Percentiles rank a stretch among this genome's conserved stretches.
These are phyloP conservation scores for Hyphodiscus sp. DNA, from an alignment of 2,329 filamentous ascomycete genomes.

Conservation along the genomic window DNA sequence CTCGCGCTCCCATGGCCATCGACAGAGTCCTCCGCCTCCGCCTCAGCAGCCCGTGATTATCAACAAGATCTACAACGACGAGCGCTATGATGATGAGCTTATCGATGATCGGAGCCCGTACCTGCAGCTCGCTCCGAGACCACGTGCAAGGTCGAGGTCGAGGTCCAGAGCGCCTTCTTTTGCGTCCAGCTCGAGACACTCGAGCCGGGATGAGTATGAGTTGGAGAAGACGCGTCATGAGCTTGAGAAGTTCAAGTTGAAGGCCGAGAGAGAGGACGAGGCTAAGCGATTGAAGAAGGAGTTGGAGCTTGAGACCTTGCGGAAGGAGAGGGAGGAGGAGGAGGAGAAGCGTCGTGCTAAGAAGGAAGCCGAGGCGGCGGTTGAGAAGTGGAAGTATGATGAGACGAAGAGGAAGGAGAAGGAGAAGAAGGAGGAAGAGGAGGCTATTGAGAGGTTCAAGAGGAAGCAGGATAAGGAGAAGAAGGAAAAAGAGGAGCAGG, in stretches of 20 bases:
- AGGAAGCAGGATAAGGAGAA: slow-evolving; percentile 39
- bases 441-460: slow-evolving; percentile 31
- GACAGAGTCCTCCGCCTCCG: slow-evolving; percentile 12
- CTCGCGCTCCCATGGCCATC: slow-evolving; percentile 13
- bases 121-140: slow-evolving; percentile 1
- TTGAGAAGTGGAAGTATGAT: slow-evolving; percentile 23
- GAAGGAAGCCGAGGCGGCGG: slow-evolving; percentile 42
- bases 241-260: slow-evolving; percentile 37
- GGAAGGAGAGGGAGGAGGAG: slow-evolving; percentile 39
- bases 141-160: slow-evolving; percentile 1
- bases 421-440: slow-evolving; percentile 32
- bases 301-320: slow-evolving; percentile 36
- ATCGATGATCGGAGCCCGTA: slow-evolving; percentile 2
- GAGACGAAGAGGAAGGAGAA: slow-evolving; percentile 16
- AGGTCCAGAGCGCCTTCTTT: slow-evolving; percentile 2
- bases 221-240: slow-evolving; percentile 37
- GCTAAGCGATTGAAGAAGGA: slow-evolving; percentile 38
- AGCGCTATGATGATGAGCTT: slow-evolving; percentile 12
- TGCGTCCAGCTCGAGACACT: slow-evolving; percentile 2
- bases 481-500: slow-evolving; percentile 30
- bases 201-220: slow-evolving; percentile 11
- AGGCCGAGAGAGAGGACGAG: slow-evolving; percentile 26
- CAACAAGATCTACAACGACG: slow-evolving; percentile 46
- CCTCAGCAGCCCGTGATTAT: slow-evolving; percentile 48
- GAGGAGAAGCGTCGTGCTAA: slow-evolving; percentile 32